These are phyloP conservation scores for Rhynchosporium graminicola DNA, from an alignment of 2,329 filamentous ascomycete genomes.

Conservation along the genomic window DNA sequence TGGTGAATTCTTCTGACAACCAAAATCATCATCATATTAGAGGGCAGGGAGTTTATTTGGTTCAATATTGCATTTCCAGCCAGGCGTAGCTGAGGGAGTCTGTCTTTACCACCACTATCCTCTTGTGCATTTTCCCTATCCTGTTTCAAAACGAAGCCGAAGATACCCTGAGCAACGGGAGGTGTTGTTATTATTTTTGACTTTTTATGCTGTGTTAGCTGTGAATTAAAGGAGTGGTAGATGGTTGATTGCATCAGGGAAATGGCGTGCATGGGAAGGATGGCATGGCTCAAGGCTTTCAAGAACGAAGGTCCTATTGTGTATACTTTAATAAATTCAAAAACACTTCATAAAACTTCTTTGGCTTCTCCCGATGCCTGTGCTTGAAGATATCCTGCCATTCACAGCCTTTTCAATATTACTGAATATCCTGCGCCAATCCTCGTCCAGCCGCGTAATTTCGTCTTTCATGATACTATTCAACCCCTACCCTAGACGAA, in stretches of 20 bases:
- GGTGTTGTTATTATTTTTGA: neutral
- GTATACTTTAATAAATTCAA: too few relatives aligned
- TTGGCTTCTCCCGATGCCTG: too few relatives aligned
- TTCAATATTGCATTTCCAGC: slow-evolving; percentile 16
- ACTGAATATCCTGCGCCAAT: too few relatives aligned
- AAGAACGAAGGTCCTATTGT: too few relatives aligned
- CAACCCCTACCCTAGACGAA: too few relatives aligned
- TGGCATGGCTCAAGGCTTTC: neutral
- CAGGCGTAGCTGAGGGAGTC: slow-evolving; percentile 10
- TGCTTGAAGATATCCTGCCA: too few relatives aligned
- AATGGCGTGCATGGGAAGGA: slow-evolving; percentile 7
- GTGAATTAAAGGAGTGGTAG: slow-evolving; percentile 5
- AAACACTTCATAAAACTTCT: too few relatives aligned
- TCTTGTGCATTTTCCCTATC: slow-evolving; percentile 2
- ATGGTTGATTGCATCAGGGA: neutral
- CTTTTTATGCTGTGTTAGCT: neutral
- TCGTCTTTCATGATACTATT: too few relatives aligned
- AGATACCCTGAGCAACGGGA: slow-evolving; percentile 14
- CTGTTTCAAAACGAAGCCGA: neutral
- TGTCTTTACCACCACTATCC: neutral
- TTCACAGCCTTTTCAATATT: too few relatives aligned
- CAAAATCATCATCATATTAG: neutral
- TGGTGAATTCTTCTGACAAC: slow-evolving; percentile 4
- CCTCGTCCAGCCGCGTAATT: too few relatives aligned
- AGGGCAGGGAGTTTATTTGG: slow-evolving; percentile 15